Base-by-base conservation (phyloP, 1,139 yeast genomes). In the Hemisphaericaspora lyxosophila region DNA sequence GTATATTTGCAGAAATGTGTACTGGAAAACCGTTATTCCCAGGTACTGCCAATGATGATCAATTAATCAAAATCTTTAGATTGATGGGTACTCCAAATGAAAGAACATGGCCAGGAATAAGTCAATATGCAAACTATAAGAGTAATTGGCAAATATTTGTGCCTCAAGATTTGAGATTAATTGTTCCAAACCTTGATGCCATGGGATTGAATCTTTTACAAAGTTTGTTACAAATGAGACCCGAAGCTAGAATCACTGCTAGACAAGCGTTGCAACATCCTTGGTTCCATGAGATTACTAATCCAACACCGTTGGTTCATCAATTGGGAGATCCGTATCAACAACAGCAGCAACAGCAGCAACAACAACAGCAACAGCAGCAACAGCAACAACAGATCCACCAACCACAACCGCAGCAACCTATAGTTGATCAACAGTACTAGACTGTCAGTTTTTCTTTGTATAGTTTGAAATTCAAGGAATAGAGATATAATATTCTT, bases 1-100 rank as follows among this genome's bases (percentile, higher is more conserved):
- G 98, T 64, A 92, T 92, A 39, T 74, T 92, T 58, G 97, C 97
- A 1, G 99, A 92, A 60, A 92, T 92, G 98, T 84, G 92, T 51
- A 87, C 96, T 7, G 98, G 98, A n/a, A 83, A 92, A 52, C 97
- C 99, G 0, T 67, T 92, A 40, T 92, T 92, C 60, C 96, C 98
- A 1, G 99, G 99, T 3, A 80, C 94, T 7, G 88, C 95, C 32
- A 94, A 92, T 59, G 97, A 92, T 41, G 98, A 92, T 63, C 97
- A 92, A 61, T 70, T 92, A 54, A 78, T 81, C 53, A 81, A 86
- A 56, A 94, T 92, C 39, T 92, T 92, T 64, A 81, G 92, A 53
- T 73, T 85, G 29, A 86, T 90, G 95, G 98, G 98, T 14, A 90
- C 97, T 1, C 98, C 99, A 29, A 86, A 83, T 52, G 97, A 90